Evolutionary conservation across 768 basidiomycete genomes (phyloP).

Genomic region (Boletus insuetus): DNA sequence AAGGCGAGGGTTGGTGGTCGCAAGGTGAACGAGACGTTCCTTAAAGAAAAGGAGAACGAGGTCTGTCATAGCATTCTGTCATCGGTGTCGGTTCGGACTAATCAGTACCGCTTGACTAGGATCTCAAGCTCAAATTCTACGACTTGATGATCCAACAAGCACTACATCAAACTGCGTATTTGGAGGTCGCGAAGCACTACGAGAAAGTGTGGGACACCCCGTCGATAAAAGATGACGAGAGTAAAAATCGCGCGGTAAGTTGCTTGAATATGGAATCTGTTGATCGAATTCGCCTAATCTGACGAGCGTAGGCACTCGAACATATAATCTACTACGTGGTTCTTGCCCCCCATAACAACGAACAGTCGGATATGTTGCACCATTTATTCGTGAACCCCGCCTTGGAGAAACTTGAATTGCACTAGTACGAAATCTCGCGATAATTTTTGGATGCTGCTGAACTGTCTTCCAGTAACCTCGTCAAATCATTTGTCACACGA

Average conservation of each 20-base stretch:
- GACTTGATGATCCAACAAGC: conserved; percentile 96
- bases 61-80: conserved; percentile 41
- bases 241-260: conserved; percentile 66
- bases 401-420: conserved; percentile 74
- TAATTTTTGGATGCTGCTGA: conserved; percentile 1
- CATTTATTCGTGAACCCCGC: conserved; percentile 79
- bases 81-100: neutral
- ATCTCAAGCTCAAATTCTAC: conserved; percentile 94
- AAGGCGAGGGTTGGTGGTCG: conserved; percentile 89
- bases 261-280: neutral
- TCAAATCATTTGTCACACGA: conserved; percentile 90
- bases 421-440: conserved; percentile 58
- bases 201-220: conserved; percentile 98
- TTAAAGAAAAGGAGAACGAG: conserved; percentile 87
- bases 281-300: conserved; percentile 1
- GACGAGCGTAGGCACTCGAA: conserved; percentile 69
- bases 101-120: conserved; percentile 45
- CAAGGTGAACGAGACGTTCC: conserved; percentile 90
- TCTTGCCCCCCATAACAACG: conserved; percentile 92
- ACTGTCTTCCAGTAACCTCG: conserved; percentile 64
- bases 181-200: conserved; percentile 94
- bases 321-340: conserved; percentile 94
- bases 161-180: conserved; percentile 77
- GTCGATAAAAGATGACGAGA: conserved; percentile 82
- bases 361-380: conserved; percentile 96